phyloP scores from a whole-genome alignment of 441 rosid genomes.

The Adansonia grandidieri region DNA sequence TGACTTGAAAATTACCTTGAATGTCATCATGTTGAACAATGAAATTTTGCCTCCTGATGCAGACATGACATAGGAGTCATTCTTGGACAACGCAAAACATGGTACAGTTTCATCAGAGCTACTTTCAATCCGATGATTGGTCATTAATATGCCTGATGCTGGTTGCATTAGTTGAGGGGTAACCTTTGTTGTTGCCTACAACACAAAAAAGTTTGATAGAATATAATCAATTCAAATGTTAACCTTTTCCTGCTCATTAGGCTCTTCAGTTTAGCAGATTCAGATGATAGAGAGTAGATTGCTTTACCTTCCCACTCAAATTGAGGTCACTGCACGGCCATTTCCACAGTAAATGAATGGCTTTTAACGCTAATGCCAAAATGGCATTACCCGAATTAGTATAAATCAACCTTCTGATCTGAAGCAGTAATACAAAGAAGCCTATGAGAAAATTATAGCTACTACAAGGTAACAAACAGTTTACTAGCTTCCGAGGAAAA shows the following conservation, averaged over 20 bases:
- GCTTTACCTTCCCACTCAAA: slow-evolving; percentile 50
- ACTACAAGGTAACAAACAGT: background rate
- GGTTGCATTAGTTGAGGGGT: slow-evolving; percentile 50
- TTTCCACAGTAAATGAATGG: slow-evolving; percentile 54
- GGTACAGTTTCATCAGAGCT: slow-evolving; percentile 47
- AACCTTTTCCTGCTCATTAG: slow-evolving; percentile 19
- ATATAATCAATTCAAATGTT: slow-evolving; percentile 17
- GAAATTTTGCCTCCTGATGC: slow-evolving; percentile 71
- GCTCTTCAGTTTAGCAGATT: slow-evolving; percentile 5
- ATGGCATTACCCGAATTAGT: slow-evolving; percentile 52
- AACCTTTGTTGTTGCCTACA: slow-evolving; percentile 55
- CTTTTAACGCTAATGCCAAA: slow-evolving; percentile 55
- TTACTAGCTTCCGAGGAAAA: background rate
- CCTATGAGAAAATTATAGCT: slow-evolving; percentile 11
- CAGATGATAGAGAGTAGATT: background rate
- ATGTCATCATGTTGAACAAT: slow-evolving; percentile 59
- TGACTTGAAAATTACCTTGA: slow-evolving; percentile 42
- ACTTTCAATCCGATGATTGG: slow-evolving; percentile 43
- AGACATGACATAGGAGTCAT: slow-evolving; percentile 65
- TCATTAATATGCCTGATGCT: slow-evolving; percentile 54
- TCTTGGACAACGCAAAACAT: slow-evolving; percentile 68
- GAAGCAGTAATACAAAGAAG: slow-evolving; percentile 31
- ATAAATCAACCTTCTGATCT: slow-evolving; percentile 57
- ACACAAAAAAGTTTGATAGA: slow-evolving; percentile 20
- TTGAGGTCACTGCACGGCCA: slow-evolving; percentile 48